Evolutionary conservation across 768 basidiomycete species (phyloP).

Genomic region (Lentinula guzmanii): DNA sequence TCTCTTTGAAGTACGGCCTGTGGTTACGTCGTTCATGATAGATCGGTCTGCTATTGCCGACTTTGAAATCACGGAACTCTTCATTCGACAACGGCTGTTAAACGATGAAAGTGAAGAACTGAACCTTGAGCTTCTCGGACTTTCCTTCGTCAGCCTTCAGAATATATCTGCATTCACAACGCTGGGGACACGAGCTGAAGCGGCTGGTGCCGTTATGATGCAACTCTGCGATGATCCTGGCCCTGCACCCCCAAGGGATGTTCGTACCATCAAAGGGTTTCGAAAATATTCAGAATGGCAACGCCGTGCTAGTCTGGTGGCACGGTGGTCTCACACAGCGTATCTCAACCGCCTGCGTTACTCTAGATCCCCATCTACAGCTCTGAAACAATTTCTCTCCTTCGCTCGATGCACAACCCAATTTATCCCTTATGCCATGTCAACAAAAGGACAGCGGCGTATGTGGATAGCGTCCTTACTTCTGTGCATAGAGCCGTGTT

Average conservation of each 20-base stretch:
- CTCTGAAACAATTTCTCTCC: conserved; percentile 37
- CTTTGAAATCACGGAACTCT: conserved; percentile 82
- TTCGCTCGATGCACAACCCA: conserved; percentile 31
- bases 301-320: conserved; percentile 42
- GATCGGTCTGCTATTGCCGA: conserved; percentile 69
- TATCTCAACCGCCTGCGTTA: conserved; percentile 77
- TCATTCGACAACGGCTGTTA: conserved; percentile 72
- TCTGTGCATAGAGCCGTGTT: conserved; percentile 45
- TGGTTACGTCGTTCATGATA: conserved; percentile 73
- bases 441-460: conserved; percentile 24
- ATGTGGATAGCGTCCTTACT: conserved; percentile 35
- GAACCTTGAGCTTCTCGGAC: conserved; percentile 58
- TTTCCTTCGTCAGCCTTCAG: conserved; percentile 57
- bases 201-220: conserved; percentile 53
- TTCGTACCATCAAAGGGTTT: conserved; percentile 71
- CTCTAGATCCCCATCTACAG: conserved; percentile 34
- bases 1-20: conserved; percentile 84
- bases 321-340: conserved; percentile 64
- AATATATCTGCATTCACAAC: conserved; percentile 46
- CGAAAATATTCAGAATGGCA: conserved; percentile 43
- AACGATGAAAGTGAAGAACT: conserved; percentile 47
- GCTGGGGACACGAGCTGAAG: conserved; percentile 47
- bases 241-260: conserved; percentile 67
- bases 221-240: conserved; percentile 48
- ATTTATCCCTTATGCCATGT: conserved; percentile 47